phyloP scores from a whole-genome alignment of 352 stramenopile genomes.

The Elongisporangium senticosum region DNA sequence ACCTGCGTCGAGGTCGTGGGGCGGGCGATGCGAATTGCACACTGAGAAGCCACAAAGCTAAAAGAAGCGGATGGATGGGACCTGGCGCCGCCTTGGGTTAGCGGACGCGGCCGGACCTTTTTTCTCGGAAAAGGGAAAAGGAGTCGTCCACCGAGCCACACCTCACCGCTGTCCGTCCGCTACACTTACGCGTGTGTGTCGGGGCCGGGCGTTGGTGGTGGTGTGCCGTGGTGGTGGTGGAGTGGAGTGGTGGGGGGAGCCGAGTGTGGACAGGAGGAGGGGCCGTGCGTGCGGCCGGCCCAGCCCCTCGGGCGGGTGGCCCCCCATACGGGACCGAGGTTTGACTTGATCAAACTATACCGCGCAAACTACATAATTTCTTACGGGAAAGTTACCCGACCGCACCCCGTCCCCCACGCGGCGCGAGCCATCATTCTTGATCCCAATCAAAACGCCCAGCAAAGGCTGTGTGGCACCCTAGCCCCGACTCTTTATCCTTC shows the following conservation, averaged over 20 bases:
- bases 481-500: neutral
- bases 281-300: neutral
- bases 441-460: neutral
- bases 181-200: neutral
- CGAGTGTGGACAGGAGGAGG: neutral
- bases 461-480: neutral
- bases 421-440: neutral
- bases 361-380: neutral
- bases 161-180: neutral
- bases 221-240: neutral
- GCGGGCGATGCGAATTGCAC: neutral
- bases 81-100: neutral
- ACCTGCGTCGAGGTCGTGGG: neutral
- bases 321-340: neutral
- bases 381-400: neutral
- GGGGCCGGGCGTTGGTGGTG: neutral
- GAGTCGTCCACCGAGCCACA: neutral
- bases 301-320: neutral
- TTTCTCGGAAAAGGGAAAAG: neutral
- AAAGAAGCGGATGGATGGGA: neutral
- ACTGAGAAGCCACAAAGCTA: neutral
- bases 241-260: neutral
- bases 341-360: neutral
- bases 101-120: neutral
- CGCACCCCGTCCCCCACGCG: neutral